Conservation (phyloP, 2,329 filamentous ascomycete genomes). For the Aureobasidium sp. region DNA sequence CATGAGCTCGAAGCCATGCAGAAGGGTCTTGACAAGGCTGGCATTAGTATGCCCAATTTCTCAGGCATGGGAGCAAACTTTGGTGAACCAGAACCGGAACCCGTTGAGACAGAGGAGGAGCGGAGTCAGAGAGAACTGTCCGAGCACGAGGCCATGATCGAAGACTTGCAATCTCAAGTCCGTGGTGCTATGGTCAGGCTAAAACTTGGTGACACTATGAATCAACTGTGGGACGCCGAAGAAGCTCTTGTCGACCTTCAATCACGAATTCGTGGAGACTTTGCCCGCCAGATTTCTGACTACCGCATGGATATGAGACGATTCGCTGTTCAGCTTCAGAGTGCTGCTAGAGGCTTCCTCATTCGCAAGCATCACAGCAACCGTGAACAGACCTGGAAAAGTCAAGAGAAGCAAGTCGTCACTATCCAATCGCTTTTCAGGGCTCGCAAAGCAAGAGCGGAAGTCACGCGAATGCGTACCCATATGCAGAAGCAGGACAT, state of each 20-base stretch:
- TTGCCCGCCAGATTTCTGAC: constrained; percentile 70
- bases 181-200: constrained; percentile 74
- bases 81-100: constrained; percentile 68
- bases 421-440: constrained; percentile 76
- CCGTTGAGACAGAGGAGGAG: constrained; percentile 82
- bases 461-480: constrained; percentile 42
- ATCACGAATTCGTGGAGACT: constrained; percentile 79
- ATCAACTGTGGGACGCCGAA: constrained; percentile 81
- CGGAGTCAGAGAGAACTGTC: constrained; percentile 72
- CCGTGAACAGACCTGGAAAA: constrained; percentile 62
- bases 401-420: constrained; percentile 59
- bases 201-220: constrained; percentile 74
- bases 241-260: constrained; percentile 73
- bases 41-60: constrained; percentile 94
- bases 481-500: constrained; percentile 40
- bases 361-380: constrained; percentile 57
- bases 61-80: constrained; percentile 97
- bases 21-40: constrained; percentile 91
- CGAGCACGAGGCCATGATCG: constrained; percentile 64
- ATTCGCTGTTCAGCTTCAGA: constrained; percentile 76
- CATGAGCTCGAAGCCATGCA: constrained; percentile 96
- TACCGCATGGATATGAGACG: constrained; percentile 77
- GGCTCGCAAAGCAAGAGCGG: constrained; percentile 50
- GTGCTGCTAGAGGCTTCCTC: constrained; percentile 68
- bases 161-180: constrained; percentile 81